phyloP scores from a whole-genome alignment of 768 basidiomycete species.

The Symmetrospora coprosmae region DNA sequence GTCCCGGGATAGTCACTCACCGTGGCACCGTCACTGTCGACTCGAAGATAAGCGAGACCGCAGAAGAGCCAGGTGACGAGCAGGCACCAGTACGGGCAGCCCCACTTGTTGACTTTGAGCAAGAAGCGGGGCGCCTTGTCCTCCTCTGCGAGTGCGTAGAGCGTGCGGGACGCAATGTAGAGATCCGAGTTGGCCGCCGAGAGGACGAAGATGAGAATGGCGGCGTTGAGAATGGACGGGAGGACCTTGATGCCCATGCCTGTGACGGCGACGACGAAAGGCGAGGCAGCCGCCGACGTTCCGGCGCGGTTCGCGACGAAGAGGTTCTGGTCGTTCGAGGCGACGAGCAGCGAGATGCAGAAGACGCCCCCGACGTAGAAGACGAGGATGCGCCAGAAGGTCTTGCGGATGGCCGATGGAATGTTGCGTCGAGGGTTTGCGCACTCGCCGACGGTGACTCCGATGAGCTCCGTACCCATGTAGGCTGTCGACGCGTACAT shows the following conservation, averaged over 20 bases:
- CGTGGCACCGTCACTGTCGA: constrained; percentile 21
- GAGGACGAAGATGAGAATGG: constrained; percentile 33
- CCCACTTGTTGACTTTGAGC: constrained; percentile 35
- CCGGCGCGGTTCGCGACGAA: constrained; percentile 13
- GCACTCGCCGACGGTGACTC: constrained; percentile 41
- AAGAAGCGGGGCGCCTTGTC: constrained; percentile 39
- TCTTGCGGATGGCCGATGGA: constrained; percentile 51
- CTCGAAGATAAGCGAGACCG: constrained; percentile 36
- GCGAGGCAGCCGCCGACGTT: constrained; percentile 30
- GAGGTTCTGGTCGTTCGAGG: constrained; percentile 43
- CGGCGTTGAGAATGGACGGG: constrained; percentile 40
- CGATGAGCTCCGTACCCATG: constrained; percentile 45
- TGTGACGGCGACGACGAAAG: constrained; percentile 40
- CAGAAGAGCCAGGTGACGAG: constrained; percentile 35
- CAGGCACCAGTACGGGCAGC: constrained; percentile 36
- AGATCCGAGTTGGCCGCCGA: constrained; percentile 37
- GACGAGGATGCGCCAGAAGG: constrained; percentile 57
- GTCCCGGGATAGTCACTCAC: too few relatives aligned
- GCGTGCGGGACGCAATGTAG: constrained; percentile 37
- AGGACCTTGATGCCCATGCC: constrained; percentile 39
- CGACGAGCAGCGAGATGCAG: constrained; percentile 7
- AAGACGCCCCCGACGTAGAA: neutral
- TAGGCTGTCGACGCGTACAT: constrained; percentile 38
- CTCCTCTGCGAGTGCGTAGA: constrained; percentile 38
- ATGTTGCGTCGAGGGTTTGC: constrained; percentile 41